Conservation (phyloP, 2,329 filamentous ascomycete genomes). For the Metarhizium guizhouense region DNA sequence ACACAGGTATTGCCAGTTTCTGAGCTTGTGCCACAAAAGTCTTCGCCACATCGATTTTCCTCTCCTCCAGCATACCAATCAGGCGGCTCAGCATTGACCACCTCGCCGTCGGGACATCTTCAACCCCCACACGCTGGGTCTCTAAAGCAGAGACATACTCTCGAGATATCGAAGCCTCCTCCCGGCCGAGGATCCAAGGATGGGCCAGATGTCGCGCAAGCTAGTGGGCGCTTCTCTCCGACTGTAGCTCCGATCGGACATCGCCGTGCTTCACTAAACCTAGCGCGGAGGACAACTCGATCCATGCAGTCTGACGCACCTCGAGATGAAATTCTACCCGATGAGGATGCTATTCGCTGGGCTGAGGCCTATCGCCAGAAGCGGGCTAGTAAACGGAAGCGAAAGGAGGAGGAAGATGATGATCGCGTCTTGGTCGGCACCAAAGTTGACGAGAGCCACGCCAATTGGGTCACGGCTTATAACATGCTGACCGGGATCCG, state of each 20-base stretch:
- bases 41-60: conserved; percentile 50
- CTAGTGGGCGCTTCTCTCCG: conserved; percentile 77
- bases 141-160: conserved; percentile 75
- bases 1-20: conserved; percentile 1
- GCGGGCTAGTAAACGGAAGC: conserved; percentile 74
- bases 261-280: conserved; percentile 72
- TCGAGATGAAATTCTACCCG: conserved; percentile 72
- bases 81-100: conserved; percentile 25
- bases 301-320: conserved; percentile 79
- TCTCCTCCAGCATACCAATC: conserved; percentile 51
- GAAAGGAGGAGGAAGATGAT: conserved; percentile 81
- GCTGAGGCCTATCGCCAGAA: conserved; percentile 90
- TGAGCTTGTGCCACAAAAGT: conserved; percentile 3
- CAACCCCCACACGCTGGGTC: conserved; percentile 37
- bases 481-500: conserved; percentile 99
- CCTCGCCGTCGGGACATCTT: conserved; percentile 40
- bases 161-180: conserved; percentile 70
- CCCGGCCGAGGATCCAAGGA: conserved; percentile 66
- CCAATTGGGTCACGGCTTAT: conserved; percentile 96
- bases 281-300: conserved; percentile 72
- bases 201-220: conserved; percentile 53
- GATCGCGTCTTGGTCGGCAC: conserved; percentile 92
- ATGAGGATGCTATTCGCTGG: conserved; percentile 88
- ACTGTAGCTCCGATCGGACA: conserved; percentile 43
- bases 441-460: conserved; percentile 94